Evolutionary conservation across 345 rosid species (phyloP).

Genomic region (Laguncularia racemosa): DNA sequence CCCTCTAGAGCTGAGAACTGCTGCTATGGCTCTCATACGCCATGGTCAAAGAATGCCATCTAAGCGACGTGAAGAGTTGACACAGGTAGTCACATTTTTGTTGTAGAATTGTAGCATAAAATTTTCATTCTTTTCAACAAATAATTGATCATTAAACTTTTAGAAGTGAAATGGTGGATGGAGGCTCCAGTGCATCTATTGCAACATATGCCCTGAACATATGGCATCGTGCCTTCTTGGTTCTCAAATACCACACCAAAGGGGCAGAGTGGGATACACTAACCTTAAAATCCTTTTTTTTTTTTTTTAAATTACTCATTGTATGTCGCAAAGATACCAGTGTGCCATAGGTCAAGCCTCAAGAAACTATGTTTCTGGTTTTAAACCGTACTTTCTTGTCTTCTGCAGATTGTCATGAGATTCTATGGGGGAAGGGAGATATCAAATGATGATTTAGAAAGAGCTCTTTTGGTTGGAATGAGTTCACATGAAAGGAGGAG

Average conservation of each 20-base stretch:
- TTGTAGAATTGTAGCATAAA: neutral
- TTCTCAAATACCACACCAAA: too few species aligned
- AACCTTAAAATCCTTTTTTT: too few species aligned
- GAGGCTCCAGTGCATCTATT: too few species aligned
- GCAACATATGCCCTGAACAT: too few species aligned
- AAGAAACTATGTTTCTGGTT: neutral
- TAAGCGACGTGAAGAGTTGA: conserved; percentile 63
- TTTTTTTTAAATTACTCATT: too few species aligned
- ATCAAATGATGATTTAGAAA: conserved; percentile 73
- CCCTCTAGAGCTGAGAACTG: conserved; percentile 80
- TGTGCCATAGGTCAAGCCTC: too few species aligned
- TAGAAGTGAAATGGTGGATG: too few species aligned
- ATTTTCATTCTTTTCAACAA: too few species aligned
- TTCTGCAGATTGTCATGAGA: conserved; percentile 51
- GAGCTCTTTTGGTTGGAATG: conserved; percentile 80
- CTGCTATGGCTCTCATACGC: conserved; percentile 93
- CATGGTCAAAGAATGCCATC: conserved; percentile 86
- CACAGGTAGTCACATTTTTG: conserved; percentile 35
- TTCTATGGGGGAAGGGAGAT: conserved; percentile 91
- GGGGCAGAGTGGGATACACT: too few species aligned
- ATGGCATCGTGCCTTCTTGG: too few species aligned
- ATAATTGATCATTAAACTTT: too few species aligned
- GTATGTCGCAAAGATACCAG: too few species aligned
- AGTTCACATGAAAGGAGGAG: conserved; percentile 82
- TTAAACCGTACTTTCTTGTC: neutral